Evolutionary conservation across 305 asterid species (phyloP).

Genomic region (Fraxinus latifolia): DNA sequence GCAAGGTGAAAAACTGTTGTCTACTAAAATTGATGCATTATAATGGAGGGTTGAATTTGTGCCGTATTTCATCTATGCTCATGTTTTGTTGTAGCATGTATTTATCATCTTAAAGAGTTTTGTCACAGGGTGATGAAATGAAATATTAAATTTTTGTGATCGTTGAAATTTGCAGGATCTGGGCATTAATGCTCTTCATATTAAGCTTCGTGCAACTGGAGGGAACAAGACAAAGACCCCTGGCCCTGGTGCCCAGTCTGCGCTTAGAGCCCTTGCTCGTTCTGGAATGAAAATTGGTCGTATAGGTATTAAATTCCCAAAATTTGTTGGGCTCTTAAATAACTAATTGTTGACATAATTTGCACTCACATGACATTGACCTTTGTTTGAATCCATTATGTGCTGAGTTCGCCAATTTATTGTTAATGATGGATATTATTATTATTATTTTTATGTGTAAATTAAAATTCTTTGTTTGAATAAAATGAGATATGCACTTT

Average conservation of each 20-base stretch:
- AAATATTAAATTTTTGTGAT: neutral
- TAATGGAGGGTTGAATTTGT: neutral
- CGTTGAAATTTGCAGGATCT: constrained; percentile 28
- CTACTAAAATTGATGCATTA: neutral
- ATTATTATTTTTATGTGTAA: neutral
- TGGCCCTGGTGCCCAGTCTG: constrained; percentile 45
- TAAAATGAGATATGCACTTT: neutral
- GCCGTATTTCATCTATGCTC: neutral
- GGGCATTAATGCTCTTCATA: constrained; percentile 42
- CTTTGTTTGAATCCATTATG: neutral
- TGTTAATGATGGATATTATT: neutral
- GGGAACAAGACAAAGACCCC: constrained; percentile 44
- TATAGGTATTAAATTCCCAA: constrained; percentile 13
- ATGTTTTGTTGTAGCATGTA: neutral
- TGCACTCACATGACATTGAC: neutral
- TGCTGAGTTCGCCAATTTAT: neutral
- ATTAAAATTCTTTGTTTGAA: neutral
- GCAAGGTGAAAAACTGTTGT: constrained; percentile 31
- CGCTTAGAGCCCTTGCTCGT: constrained; percentile 42
- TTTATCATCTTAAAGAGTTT: neutral
- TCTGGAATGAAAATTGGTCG: constrained; percentile 39
- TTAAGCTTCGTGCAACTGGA: constrained; percentile 40
- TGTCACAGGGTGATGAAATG: neutral
- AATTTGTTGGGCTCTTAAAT: neutral
- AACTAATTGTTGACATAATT: neutral